Percentiles rank a stretch among this genome's conserved stretches.
Conservation (phyloP, 495 filamentous ascomycete species). For the Aspergillus taichungensis region DNA sequence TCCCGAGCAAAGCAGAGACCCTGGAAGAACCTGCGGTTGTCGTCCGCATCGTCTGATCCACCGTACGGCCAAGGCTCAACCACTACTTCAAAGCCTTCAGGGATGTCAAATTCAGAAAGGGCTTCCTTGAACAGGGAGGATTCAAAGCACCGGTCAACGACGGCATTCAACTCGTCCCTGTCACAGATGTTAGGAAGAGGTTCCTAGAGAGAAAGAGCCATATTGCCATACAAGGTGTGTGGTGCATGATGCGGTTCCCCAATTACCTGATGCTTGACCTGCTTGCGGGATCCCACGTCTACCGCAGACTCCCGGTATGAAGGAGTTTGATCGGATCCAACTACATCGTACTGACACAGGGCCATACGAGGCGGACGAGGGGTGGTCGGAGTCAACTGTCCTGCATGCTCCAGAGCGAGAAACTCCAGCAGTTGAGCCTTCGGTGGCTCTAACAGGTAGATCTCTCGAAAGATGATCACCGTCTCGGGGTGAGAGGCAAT, state of each 20-base stretch:
- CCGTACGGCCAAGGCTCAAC: constrained; percentile 70
- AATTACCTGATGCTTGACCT: constrained; percentile 45
- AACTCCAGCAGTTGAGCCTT: constrained; percentile 40
- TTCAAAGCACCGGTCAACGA: constrained; percentile 50
- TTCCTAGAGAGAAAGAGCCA: background rate
- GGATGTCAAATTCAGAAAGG: constrained; percentile 51
- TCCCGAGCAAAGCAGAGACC: constrained; percentile 42
- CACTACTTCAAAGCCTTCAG: constrained; percentile 52
- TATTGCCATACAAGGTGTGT: constrained; percentile 45
- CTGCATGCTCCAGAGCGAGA: constrained; percentile 42
- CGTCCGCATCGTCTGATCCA: constrained; percentile 45
- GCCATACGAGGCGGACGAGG: constrained; percentile 50
- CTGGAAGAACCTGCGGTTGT: constrained; percentile 47
- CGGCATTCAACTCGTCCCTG: constrained; percentile 53
- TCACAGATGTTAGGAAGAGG: constrained; percentile 7
- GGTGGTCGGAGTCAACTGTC: constrained; percentile 34
- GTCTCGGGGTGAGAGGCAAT: constrained; percentile 29
- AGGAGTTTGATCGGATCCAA: constrained; percentile 46
- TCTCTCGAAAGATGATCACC: constrained; percentile 44
- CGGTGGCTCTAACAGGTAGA: constrained; percentile 41
- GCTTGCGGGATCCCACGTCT: constrained; percentile 41
- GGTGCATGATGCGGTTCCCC: constrained; percentile 51
- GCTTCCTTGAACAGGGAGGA: constrained; percentile 55
- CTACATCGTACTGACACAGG: constrained; percentile 56
- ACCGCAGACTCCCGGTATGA: constrained; percentile 56